Conservation (phyloP, 2,329 filamentous ascomycete species). For the Apiospora pterosperma region DNA sequence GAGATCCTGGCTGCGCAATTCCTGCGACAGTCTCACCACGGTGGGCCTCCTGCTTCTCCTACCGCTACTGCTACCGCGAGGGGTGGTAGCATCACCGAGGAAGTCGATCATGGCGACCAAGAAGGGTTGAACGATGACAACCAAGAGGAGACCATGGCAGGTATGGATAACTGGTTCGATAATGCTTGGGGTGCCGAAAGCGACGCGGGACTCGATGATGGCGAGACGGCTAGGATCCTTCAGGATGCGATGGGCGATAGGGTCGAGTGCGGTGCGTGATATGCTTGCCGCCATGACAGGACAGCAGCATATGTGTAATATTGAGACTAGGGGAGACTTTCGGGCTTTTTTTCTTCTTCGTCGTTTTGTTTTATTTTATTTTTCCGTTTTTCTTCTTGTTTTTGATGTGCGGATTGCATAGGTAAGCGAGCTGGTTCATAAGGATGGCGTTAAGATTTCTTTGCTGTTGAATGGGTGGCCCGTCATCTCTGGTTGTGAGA, state of each 20-base stretch:
- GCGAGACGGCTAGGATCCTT: neutral
- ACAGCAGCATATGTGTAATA: neutral
- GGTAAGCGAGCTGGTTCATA: neutral
- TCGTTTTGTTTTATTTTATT: too few relatives aligned
- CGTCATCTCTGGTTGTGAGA: neutral
- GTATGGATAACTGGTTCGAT: constrained; percentile 34
- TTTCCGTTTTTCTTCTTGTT: neutral
- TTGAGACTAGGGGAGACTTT: neutral
- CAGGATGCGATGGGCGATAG: neutral
- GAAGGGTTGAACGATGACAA: constrained; percentile 5
- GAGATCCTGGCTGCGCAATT: constrained; percentile 30
- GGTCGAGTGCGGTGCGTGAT: neutral
- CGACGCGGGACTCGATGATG: constrained; percentile 11
- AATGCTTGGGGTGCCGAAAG: constrained; percentile 29
- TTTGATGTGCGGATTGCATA: neutral
- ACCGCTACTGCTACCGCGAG: neutral
- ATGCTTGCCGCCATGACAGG: neutral
- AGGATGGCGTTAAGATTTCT: neutral
- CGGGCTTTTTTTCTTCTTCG: too few relatives aligned
- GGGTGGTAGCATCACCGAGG: neutral
- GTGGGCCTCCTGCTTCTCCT: neutral
- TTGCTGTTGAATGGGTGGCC: neutral
- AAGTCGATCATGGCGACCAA: constrained; percentile 1
- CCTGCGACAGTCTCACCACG: constrained; percentile 19
- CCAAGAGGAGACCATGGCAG: constrained; percentile 23